phyloP scores from a whole-genome alignment of 1,139 yeast genomes.

The Yamadazyma diospyri region DNA sequence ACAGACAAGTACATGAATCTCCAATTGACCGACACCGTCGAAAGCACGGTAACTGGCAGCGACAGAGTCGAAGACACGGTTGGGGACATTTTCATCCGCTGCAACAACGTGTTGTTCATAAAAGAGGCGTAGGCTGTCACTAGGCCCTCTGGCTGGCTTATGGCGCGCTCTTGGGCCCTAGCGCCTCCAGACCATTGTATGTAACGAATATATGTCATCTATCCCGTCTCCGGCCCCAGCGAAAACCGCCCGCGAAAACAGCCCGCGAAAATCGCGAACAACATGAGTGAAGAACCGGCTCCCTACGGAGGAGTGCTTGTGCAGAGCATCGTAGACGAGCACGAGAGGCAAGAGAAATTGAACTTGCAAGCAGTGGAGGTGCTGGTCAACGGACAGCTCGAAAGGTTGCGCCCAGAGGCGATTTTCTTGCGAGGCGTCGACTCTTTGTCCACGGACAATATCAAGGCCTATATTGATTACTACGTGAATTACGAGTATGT shows the following conservation, averaged over 20 bases:
- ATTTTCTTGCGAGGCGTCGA: slow-evolving; percentile 63
- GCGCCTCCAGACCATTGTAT: too few species aligned
- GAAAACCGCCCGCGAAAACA: too few species aligned
- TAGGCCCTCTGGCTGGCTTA: too few species aligned
- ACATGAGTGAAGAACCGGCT: slow-evolving; percentile 22
- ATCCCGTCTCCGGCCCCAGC: too few species aligned
- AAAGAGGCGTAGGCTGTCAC: slow-evolving; percentile 26
- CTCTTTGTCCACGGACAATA: slow-evolving; percentile 60
- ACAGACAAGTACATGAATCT: slow-evolving; percentile 93
- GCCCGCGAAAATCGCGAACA: background rate
- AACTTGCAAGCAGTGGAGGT: slow-evolving; percentile 35
- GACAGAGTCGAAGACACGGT: slow-evolving; percentile 49
- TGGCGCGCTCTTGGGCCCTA: too few species aligned
- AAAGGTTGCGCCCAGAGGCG: slow-evolving; percentile 45
- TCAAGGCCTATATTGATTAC: slow-evolving; percentile 52
- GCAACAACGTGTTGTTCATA: slow-evolving; percentile 74
- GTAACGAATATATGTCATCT: too few species aligned
- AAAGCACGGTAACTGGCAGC: slow-evolving; percentile 46
- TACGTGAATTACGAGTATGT: slow-evolving; percentile 37
- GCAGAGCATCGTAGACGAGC: slow-evolving; percentile 38
- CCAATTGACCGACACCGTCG: slow-evolving; percentile 69
- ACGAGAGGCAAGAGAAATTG: slow-evolving; percentile 28
- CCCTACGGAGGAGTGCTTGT: slow-evolving; percentile 46
- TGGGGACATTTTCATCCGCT: slow-evolving; percentile 84
- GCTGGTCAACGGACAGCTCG: slow-evolving; percentile 27